Conservation (phyloP, 352 stramenopile genomes). For the Globisporangium emineosum region DNA sequence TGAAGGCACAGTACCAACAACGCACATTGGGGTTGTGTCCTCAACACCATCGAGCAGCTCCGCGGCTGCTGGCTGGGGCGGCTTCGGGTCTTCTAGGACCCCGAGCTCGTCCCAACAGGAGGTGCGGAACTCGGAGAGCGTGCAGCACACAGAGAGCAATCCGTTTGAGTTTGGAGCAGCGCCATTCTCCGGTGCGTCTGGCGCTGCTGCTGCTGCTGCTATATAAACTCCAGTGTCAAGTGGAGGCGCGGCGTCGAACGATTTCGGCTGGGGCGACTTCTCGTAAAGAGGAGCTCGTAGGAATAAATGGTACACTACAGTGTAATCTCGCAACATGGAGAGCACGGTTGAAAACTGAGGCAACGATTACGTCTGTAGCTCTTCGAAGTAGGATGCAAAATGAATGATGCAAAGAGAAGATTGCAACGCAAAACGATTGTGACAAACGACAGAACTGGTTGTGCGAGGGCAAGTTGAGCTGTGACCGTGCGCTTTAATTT, state of each 20-base stretch:
- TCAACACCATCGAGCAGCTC: conserved; percentile 3
- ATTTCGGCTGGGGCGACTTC: conserved; percentile 17
- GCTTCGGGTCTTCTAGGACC: background rate
- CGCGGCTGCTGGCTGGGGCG: background rate
- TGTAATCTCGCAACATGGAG: background rate
- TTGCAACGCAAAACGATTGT: no score
- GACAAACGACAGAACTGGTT: no score
- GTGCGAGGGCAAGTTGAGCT: no score
- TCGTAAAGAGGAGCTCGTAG: background rate
- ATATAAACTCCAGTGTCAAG: background rate
- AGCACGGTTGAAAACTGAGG: no score
- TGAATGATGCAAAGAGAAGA: no score
- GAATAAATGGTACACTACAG: no score
- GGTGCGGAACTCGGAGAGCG: conserved; percentile 10
- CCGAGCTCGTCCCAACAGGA: conserved; percentile 7
- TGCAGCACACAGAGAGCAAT: conserved; percentile 1
- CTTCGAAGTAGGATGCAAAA: background rate
- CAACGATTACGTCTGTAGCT: no score
- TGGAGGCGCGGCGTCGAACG: background rate
- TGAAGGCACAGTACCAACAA: background rate
- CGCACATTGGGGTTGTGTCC: background rate
- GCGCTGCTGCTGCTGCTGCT: background rate
- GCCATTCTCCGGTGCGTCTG: background rate
- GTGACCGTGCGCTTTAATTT: no score
- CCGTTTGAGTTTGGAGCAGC: conserved; percentile 8